Evolutionary conservation across 2,329 filamentous ascomycete species (phyloP), one percentile per base, ranked within the genome.

Genomic region (Sporothrix globosa): DNA sequence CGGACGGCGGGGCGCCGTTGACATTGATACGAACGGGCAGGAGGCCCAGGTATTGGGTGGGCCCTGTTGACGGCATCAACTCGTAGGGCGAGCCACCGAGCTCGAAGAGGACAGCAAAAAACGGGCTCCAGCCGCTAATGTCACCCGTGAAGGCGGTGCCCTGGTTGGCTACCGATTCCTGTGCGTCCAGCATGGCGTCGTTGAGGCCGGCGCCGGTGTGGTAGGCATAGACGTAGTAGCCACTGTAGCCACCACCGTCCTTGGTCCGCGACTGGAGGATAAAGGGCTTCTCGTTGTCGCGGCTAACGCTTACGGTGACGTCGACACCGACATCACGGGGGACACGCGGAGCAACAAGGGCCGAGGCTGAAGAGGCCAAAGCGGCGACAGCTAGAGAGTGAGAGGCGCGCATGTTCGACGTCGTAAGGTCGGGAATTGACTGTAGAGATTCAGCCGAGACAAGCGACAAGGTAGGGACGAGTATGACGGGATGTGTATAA

Each of bases 221-320:
- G 66, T 71, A 70, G 13, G 65, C 44, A 27, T 70, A 72, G n/a
- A 72, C 63, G 27, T 69, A 70, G 53, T 72, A 68, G 53, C 27
- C 41, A 21, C 60, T 56, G 39, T 54, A 69, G 17, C 39, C 1
- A 11, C 68, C 50, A 21, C 56, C 56, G 7, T 44, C 2, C 50
- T 67, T 70, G 65, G 66, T 10, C 48, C 24, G 46, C 7, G 68
- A 54, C 56, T 54, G 24, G 58, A 69, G 68, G 48, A 27, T 21
- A 34, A 69, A 67, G n/a, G 48, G 39, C 3, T 19, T 19, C 17
- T n/a, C 48, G 63, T 10, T 11, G 17, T 44, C 13, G 21, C 17
- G 56, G 19, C 34, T 34, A 34, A 34, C 34, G 34, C 34, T 4
- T 9, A 44, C 41, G 41, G 1, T 13, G 11, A 19, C 50, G 9